Conservation (phyloP, 23 red algal genomes). For the Cyanidioschyzon merolae region DNA sequence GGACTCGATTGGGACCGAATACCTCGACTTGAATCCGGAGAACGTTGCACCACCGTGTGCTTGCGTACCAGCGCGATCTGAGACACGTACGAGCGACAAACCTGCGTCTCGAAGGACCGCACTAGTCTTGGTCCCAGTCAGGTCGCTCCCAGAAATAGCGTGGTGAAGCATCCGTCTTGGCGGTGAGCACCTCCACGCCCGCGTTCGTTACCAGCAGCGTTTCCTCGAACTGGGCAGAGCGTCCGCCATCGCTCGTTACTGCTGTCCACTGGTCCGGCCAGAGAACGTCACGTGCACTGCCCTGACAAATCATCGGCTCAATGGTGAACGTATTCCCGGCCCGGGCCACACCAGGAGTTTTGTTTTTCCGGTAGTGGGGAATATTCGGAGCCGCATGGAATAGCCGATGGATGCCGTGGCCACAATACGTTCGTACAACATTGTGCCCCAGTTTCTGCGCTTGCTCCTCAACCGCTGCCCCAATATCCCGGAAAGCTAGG, state of each 20-base stretch:
- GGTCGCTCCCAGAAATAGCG: constrained; percentile 67
- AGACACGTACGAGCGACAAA: too few species aligned
- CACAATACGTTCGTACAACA: constrained; percentile 86
- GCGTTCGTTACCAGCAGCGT: constrained; percentile 67
- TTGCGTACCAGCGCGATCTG: too few species aligned
- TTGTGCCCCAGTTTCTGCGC: constrained; percentile 35
- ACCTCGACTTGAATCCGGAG: too few species aligned
- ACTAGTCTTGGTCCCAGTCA: constrained; percentile 5
- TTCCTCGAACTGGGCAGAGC: constrained; percentile 80
- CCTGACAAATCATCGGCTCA: constrained; percentile 79
- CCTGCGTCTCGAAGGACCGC: too few species aligned
- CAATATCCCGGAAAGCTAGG: constrained; percentile 63
- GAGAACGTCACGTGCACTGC: constrained; percentile 50
- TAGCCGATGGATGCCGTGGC: constrained; percentile 69
- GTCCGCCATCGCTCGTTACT: constrained; percentile 66
- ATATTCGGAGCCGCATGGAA: constrained; percentile 95
- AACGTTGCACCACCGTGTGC: too few species aligned
- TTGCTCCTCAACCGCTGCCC: constrained; percentile 53
- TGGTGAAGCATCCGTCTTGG: constrained; percentile 40
- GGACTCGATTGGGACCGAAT: too few species aligned
- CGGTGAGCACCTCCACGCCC: constrained; percentile 68
- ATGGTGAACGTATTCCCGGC: constrained; percentile 74
- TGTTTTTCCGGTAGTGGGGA: constrained; percentile 83
- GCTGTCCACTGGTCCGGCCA: constrained; percentile 97
- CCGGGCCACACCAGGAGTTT: constrained; percentile 59